Evolutionary conservation across 2,329 filamentous ascomycete genomes (phyloP), one percentile per base, ranked within the genome.

Genomic region (Neonectria magnoliae): DNA sequence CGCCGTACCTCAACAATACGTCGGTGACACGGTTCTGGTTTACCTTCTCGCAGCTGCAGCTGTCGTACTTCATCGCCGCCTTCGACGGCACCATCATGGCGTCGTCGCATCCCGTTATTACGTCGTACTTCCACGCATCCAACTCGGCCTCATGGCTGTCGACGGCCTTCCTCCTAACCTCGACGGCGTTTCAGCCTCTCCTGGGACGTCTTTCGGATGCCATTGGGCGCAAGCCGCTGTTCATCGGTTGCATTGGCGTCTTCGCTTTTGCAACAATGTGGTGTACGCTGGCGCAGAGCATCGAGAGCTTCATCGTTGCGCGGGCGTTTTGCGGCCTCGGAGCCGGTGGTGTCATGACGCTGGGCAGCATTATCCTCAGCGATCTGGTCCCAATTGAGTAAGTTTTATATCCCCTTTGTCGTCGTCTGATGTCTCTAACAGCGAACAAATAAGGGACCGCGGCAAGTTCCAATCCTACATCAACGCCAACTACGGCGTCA

Each of bases 11-110:
- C n/a, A 80, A 83, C 66, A 81, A 81, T 66, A 81, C 83, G 42
- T 81, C 85, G 9, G 77, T 76, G 33, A 75, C 79, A 8, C 81
- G 84, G 31, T 92, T 92, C 79, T 89, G 87, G 84, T 74, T 88
- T 65, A 86, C 91, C 60, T 92, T 91, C 73, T 69, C 79, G 6
- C 85, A 86, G 55, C 82, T 91, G 51, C 78, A 91, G 65, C 74
- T 84, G n/a, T 82, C 83, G 5, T 87, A 87, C 72, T 86, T 90
- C 66, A 81, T 89, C 16, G 80, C 82, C 36, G 88, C 84, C 75
- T 94, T 95, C 74, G 93, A 95, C 80, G 86, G 87, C 11, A 95
- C 92, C 4, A 86, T 95, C 69, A 94, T 95, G 91, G 91, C 91
- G 5, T 93, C 91, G 2, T 90, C 87, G 45, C 92, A 96, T 76